Conservation (phyloP, 2,329 filamentous ascomycete species). For the Graphilbum sp. region DNA sequence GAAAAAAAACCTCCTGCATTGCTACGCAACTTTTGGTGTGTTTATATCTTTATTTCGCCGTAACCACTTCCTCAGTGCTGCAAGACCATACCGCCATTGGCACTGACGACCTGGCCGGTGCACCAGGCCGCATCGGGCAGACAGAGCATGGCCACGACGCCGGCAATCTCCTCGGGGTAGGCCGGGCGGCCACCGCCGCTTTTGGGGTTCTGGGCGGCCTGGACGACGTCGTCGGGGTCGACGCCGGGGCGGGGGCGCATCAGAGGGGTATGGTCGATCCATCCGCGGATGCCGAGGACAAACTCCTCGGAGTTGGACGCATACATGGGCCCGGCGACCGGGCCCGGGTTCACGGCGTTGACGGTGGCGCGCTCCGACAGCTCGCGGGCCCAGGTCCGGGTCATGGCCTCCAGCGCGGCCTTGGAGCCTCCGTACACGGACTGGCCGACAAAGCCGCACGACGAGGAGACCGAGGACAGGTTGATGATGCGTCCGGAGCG, state of each 20-base stretch:
- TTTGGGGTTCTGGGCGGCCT: slow-evolving; percentile 25
- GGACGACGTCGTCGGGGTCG: slow-evolving; percentile 46
- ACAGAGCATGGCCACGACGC: slow-evolving; percentile 62
- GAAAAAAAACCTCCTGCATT: no score
- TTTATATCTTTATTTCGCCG: no score
- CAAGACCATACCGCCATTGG: slow-evolving; percentile 57
- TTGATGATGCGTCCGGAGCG: slow-evolving; percentile 42
- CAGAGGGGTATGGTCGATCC: slow-evolving; percentile 40
- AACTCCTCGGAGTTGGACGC: slow-evolving; percentile 24
- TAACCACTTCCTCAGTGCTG: no score
- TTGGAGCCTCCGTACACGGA: slow-evolving; percentile 41
- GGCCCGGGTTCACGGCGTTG: slow-evolving; percentile 41
- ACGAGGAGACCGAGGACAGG: slow-evolving; percentile 37
- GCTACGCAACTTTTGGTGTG: no score
- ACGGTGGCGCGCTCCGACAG: slow-evolving; percentile 35
- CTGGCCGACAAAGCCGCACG: slow-evolving; percentile 36
- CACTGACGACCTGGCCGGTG: slow-evolving; percentile 64
- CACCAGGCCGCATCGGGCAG: slow-evolving; percentile 57
- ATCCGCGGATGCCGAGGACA: slow-evolving; percentile 23
- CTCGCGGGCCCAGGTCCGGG: slow-evolving; percentile 41
- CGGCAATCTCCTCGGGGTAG: slow-evolving; percentile 56
- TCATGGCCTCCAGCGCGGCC: slow-evolving; percentile 42
- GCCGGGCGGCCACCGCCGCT: slow-evolving; percentile 38
- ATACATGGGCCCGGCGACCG: slow-evolving; percentile 38
- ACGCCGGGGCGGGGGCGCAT: slow-evolving; percentile 41